Evolutionary conservation across 1,284 basidiomycete genomes (phyloP).

Genomic region (Heterobasidion irregulare): DNA sequence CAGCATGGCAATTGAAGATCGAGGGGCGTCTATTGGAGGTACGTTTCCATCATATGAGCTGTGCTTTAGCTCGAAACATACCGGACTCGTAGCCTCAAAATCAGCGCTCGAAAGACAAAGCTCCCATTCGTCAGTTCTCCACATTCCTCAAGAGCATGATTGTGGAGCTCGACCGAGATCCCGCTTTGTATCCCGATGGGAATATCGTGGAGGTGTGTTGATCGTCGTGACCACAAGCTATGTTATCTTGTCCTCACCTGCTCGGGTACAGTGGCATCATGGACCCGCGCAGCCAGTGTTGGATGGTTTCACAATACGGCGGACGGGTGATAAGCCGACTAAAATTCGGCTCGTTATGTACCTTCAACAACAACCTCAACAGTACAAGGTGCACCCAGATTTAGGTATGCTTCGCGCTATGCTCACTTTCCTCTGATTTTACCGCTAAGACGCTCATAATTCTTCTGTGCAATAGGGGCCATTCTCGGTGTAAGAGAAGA

Average conservation of each 20-base stretch:
- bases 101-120: conserved; percentile 61
- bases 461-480: conserved; percentile 27
- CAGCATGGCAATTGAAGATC: conserved; percentile 85
- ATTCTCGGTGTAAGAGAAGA: conserved; percentile 83
- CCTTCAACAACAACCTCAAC: conserved; percentile 81
- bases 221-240: neutral
- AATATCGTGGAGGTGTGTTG: conserved; percentile 66
- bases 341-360: conserved; percentile 78
- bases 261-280: conserved; percentile 57
- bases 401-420: conserved; percentile 36
- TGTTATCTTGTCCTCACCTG: conserved; percentile 4
- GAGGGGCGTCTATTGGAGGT: conserved; percentile 86
- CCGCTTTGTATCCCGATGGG: conserved; percentile 73
- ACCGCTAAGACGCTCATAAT: too few species aligned
- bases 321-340: conserved; percentile 74
- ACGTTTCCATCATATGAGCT: conserved; percentile 13
- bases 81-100: conserved; percentile 40
- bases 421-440: too few species aligned
- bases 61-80: neutral
- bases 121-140: conserved; percentile 72
- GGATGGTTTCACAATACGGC: conserved; percentile 86
- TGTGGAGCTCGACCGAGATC: conserved; percentile 84
- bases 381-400: conserved; percentile 76
- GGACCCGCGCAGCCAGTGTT: conserved; percentile 51
- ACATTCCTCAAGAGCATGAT: conserved; percentile 80